These are phyloP conservation scores for Beauveria sp. DNA, from an alignment of 2,329 filamentous ascomycete species.

Conservation along the genomic window DNA sequence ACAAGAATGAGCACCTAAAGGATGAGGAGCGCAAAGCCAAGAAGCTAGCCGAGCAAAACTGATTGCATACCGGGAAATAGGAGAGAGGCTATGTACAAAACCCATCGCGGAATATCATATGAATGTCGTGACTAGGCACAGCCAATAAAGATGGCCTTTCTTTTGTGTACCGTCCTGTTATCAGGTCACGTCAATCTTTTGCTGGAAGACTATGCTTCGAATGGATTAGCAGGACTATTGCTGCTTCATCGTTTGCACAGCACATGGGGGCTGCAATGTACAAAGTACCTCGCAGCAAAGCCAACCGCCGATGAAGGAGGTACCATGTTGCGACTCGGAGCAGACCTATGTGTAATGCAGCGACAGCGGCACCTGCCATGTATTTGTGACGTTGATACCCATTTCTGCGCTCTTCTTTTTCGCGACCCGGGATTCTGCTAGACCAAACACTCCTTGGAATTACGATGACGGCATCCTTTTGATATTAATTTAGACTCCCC, in stretches of 20 bases:
- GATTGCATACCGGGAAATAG: slow-evolving; percentile 12
- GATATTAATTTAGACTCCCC: background rate
- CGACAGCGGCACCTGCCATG: slow-evolving; percentile 4
- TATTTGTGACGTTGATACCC: background rate
- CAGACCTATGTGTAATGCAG: background rate
- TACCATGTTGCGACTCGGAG: background rate
- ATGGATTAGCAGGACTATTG: background rate
- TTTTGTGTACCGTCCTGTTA: background rate
- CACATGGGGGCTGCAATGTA: background rate
- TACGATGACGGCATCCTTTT: background rate
- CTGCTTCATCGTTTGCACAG: background rate
- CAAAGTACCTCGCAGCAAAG: background rate
- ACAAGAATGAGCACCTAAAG: slow-evolving; percentile 44
- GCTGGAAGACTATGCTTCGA: background rate
- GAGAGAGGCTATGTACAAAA: slow-evolving; percentile 10
- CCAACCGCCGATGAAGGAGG: background rate
- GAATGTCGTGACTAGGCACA: slow-evolving; percentile 1
- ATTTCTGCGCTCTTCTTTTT: background rate
- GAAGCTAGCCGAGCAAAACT: slow-evolving; percentile 36
- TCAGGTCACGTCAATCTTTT: background rate
- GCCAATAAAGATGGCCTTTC: slow-evolving; percentile 10
- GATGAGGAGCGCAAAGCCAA: slow-evolving; percentile 49
- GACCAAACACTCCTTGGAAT: background rate
- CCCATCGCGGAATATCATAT: background rate
- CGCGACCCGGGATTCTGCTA: background rate